phyloP scores from a whole-genome alignment of 202 grass and related monocot species.

The Elaeis oleifera region DNA sequence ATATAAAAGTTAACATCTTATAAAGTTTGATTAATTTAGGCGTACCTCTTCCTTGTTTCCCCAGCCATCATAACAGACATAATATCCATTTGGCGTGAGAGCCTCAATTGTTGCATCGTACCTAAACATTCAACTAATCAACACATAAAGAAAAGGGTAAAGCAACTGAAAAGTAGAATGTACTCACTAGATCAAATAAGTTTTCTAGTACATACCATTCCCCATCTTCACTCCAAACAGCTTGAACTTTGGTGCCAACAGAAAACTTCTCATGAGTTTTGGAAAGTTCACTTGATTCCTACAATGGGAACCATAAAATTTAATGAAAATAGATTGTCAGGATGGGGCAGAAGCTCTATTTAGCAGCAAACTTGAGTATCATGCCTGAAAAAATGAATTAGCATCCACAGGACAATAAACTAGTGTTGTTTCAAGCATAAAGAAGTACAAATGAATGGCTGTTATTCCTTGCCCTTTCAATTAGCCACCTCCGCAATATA shows the following conservation, averaged over 20 bases:
- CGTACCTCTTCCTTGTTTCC: constrained; percentile 95
- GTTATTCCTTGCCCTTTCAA: too few relatives aligned
- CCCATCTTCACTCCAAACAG: constrained; percentile 92
- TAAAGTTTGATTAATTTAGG: background rate
- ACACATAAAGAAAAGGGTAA: constrained; percentile 30
- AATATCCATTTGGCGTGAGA: constrained; percentile 71
- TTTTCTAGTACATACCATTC: constrained; percentile 55
- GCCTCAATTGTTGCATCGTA: constrained; percentile 84
- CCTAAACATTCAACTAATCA: constrained; percentile 83
- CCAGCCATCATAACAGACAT: constrained; percentile 59
- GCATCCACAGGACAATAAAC: too few relatives aligned
- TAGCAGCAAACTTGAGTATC: too few relatives aligned
- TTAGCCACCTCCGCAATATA: too few relatives aligned
- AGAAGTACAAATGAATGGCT: too few relatives aligned
- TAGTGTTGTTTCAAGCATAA: too few relatives aligned
- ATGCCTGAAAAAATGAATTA: too few relatives aligned
- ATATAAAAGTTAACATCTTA: background rate
- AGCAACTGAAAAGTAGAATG: constrained; percentile 27
- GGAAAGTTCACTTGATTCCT: constrained; percentile 36
- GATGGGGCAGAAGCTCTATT: too few relatives aligned
- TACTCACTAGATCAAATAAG: constrained; percentile 10
- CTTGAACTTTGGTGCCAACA: constrained; percentile 84
- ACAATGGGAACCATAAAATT: background rate
- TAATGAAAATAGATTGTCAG: too few relatives aligned
- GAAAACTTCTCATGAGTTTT: constrained; percentile 47